Evolutionary conservation across 441 rosid species (phyloP).

Genomic region (Manihot esculenta): DNA sequence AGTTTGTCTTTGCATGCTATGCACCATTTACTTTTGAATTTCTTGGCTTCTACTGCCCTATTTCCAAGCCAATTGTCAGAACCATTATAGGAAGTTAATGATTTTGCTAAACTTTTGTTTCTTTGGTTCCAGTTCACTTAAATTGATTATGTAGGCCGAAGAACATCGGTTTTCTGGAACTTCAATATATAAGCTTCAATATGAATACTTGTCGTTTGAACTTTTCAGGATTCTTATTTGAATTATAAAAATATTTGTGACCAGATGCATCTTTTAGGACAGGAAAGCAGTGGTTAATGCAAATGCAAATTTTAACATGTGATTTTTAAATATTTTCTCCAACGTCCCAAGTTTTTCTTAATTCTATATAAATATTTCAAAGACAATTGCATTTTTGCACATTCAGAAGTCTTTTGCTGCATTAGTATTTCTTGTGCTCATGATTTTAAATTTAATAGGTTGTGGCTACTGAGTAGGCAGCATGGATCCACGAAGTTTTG

Average conservation of each 20-base stretch:
- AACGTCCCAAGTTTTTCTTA: neutral
- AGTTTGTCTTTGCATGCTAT: neutral
- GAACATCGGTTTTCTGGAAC: neutral
- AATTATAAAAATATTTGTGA: neutral
- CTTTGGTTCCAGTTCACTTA: neutral
- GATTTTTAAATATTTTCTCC: neutral
- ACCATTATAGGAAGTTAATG: neutral
- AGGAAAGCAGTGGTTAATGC: neutral
- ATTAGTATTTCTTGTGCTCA: neutral
- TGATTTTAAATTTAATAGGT: too few species aligned
- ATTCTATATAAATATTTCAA: neutral
- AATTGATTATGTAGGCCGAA: neutral
- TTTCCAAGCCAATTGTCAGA: neutral
- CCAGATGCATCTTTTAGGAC: neutral
- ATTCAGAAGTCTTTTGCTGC: slow-evolving; percentile 1
- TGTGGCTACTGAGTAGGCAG: neutral
- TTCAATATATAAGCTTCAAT: neutral
- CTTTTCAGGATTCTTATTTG: neutral
- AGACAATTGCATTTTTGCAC: neutral
- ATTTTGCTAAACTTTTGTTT: neutral
- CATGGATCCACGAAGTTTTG: slow-evolving; percentile 31
- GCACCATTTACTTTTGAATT: neutral
- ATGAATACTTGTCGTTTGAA: neutral
- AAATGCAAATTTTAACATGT: neutral
- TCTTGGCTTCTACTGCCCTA: neutral